Evolutionary conservation across 1,284 basidiomycete genomes (phyloP).

Genomic region (Trichosporon asahii): DNA sequence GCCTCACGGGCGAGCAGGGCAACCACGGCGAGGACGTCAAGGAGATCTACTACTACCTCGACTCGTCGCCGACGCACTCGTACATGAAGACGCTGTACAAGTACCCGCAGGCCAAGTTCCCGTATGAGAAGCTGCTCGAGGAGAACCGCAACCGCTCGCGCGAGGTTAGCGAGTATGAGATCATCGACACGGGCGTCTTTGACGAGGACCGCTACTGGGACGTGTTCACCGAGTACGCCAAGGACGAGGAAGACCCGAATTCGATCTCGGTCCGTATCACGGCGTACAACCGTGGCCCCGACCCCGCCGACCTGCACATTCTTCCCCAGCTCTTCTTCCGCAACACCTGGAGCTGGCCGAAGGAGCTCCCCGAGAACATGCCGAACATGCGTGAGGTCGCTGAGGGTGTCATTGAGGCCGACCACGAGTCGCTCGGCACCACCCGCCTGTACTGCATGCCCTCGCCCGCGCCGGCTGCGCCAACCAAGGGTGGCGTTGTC

Average conservation of each 20-base stretch:
- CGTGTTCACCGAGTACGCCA: conserved; percentile 79
- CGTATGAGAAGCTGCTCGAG: conserved; percentile 86
- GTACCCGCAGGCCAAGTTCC: conserved; percentile 86
- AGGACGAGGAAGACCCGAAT: conserved; percentile 88
- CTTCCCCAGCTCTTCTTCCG: conserved; percentile 95
- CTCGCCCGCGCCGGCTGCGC: conserved; percentile 81
- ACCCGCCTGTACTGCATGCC: conserved; percentile 85
- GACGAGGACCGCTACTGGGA: conserved; percentile 97
- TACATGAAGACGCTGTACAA: conserved; percentile 99
- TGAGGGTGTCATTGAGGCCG: conserved; percentile 63
- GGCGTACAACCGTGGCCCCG: conserved; percentile 92
- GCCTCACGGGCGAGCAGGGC: conserved; percentile 86
- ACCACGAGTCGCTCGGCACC: conserved; percentile 69
- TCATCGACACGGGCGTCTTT: conserved; percentile 86
- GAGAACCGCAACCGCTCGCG: conserved; percentile 80
- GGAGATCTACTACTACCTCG: conserved; percentile 96
- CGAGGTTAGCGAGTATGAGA: conserved; percentile 86
- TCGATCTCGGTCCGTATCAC: conserved; percentile 90
- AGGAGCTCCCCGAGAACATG: conserved; percentile 69
- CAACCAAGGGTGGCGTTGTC: conserved; percentile 59
- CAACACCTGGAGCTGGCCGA: conserved; percentile 95
- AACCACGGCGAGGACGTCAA: conserved; percentile 99
- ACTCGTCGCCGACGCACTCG: conserved; percentile 95
- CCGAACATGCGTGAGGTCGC: conserved; percentile 62
- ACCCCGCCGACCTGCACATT: conserved; percentile 90